Evolutionary conservation across 2,329 filamentous ascomycete species (phyloP).

Genomic region (Neurospora sp.): DNA sequence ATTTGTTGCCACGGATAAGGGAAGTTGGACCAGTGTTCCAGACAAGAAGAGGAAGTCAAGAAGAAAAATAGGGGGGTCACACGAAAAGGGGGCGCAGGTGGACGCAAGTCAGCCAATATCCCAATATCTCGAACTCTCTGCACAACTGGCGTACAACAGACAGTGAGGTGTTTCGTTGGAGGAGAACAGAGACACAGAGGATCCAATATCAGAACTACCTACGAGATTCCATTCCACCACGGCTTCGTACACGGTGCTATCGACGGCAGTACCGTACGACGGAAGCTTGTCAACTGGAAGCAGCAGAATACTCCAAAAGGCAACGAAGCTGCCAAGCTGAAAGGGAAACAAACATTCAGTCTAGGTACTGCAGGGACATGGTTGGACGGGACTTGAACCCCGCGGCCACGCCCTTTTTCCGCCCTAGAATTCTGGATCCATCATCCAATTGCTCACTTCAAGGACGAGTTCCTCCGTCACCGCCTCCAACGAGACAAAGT

Average conservation of each 20-base stretch:
- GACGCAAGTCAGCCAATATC: neutral
- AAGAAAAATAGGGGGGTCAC: neutral
- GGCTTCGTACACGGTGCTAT: neutral
- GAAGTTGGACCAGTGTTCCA: neutral
- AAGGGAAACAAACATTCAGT: neutral
- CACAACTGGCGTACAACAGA: neutral
- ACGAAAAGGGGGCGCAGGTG: neutral
- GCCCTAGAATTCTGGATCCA: neutral
- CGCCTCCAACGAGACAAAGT: neutral
- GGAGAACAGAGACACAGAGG: neutral
- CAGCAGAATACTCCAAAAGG: neutral
- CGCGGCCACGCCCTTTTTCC: neutral
- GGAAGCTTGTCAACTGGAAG: neutral
- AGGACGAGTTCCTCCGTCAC: neutral
- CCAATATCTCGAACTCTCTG: neutral
- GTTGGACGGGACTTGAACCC: neutral
- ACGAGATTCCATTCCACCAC: neutral
- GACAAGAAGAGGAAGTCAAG: neutral
- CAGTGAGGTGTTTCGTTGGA: neutral
- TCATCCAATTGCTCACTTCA: neutral
- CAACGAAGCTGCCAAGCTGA: neutral
- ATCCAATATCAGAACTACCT: neutral
- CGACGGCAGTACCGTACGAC: neutral
- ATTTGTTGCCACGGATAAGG: neutral
- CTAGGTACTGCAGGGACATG: neutral